Base-by-base conservation (phyloP, 805 yeast species). In the Barnettozyma siamensis region DNA sequence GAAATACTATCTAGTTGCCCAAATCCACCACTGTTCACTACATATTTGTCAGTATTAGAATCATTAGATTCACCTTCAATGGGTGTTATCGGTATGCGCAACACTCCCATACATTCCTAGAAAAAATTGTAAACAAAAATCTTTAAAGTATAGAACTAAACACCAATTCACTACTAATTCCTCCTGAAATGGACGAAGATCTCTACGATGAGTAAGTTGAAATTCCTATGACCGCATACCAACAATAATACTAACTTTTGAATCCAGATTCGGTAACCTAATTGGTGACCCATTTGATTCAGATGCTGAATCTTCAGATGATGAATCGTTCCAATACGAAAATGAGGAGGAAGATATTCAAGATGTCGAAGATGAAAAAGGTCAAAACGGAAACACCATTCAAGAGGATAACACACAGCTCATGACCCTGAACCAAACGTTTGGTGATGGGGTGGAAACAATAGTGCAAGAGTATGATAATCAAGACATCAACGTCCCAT, bases 141-240 rank as follows among this genome's bases (percentile, higher is more conserved):
- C n/a, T 19, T 17, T 11, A 11, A 32, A 32, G 13, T 10, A 18
- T 7, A 17, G 12, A 21, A 21, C 20, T 9, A 20, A 20, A 28
- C 32, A 20, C n/a, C 33, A 35, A 28, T 21, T 6, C 7, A 5
- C 10, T 16, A 3, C 10, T 6, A 30, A n/a, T 29, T 17, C 10
- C 12, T 10, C 10, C n/a, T 10, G 12, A 17, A 7, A 31, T 75
- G 78, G 84, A 76, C 52, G 83, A 78, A 18, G 84, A 78, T 45
- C 56, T 78, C 21, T 87, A 82, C 61, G 96, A 88, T 61, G 96
- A 88, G 72, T 72, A 50, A 35, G 69, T 54, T 7, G 24, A 21
- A 21, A n/a, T n/a, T n/a, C n/a, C n/a, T n/a, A n/a, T n/a, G n/a
- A n/a, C n/a, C n/a, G n/a, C n/a, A n/a, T n/a, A n/a, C n/a, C n/a